Percentiles rank a stretch among this genome's conserved stretches.
Conservation (phyloP, 768 basidiomycete genomes). For the Boletales sp. region DNA sequence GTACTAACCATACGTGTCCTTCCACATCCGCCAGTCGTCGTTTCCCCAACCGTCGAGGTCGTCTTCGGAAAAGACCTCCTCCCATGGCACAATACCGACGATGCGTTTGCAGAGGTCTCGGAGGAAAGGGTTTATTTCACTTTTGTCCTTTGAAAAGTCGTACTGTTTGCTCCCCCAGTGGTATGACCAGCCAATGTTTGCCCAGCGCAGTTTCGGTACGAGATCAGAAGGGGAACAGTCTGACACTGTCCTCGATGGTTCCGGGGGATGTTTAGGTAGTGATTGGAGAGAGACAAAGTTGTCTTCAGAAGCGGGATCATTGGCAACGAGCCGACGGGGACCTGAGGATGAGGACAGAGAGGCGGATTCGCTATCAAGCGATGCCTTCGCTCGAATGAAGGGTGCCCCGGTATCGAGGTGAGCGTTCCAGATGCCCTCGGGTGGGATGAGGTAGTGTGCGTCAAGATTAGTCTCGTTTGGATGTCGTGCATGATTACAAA, state of each 20-base stretch:
- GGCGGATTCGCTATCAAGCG: conserved; percentile 10
- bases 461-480: conserved; percentile 92
- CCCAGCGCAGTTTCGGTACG: conserved; percentile 83
- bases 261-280: conserved; percentile 56
- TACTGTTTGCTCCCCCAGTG: conserved; percentile 98
- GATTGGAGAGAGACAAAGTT: conserved; percentile 51
- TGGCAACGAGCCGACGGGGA: conserved; percentile 67
- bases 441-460: conserved; percentile 76
- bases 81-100: conserved; percentile 69
- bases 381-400: conserved; percentile 35
- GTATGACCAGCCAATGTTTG: conserved; percentile 94
- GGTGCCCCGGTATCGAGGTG: conserved; percentile 45
- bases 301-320: conserved; percentile 59
- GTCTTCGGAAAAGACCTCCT: conserved; percentile 46
- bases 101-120: conserved; percentile 57
- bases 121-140: conserved; percentile 56
- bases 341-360: conserved; percentile 34
- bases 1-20: conserved; percentile 68
- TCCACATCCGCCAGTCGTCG: conserved; percentile 72
- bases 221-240: conserved; percentile 53
- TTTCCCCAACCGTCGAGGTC: conserved; percentile 49
- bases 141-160: conserved; percentile 73
- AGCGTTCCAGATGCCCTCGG: conserved; percentile 73
- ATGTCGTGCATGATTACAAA: conserved; percentile 66
- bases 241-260: conserved; percentile 60